These are phyloP conservation scores for Vanderwaltozyma polyspora DNA, from an alignment of 805 yeast genomes.

Conservation along the genomic window DNA sequence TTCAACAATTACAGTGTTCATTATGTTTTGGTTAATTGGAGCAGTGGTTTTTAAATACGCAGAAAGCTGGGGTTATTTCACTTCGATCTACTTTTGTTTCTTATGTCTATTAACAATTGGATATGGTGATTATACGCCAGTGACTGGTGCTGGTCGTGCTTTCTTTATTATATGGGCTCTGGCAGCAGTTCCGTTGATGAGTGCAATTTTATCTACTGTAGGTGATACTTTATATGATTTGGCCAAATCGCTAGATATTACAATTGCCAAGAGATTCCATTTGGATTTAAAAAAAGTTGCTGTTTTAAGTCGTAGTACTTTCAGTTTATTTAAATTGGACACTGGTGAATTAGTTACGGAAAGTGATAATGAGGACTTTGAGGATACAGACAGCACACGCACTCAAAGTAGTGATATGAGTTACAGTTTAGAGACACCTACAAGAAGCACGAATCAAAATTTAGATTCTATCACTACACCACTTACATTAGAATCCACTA, in stretches of 20 bases:
- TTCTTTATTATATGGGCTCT: slow-evolving; percentile 75
- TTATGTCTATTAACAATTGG: slow-evolving; percentile 73
- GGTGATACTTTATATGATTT: slow-evolving; percentile 39
- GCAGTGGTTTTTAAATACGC: slow-evolving; percentile 47
- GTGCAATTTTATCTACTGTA: slow-evolving; percentile 59
- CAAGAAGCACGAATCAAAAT: too few species aligned
- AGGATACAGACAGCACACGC: slow-evolving; percentile 1
- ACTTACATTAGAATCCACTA: neutral
- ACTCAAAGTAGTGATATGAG: slow-evolving; percentile 1
- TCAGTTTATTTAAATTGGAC: slow-evolving; percentile 2
- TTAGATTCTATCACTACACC: neutral
- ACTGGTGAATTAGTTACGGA: slow-evolving; percentile 4
- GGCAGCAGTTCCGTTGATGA: slow-evolving; percentile 79
- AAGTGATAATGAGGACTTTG: neutral
- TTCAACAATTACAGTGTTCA: slow-evolving; percentile 34
- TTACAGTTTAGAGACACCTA: neutral
- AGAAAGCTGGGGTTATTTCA: slow-evolving; percentile 66
- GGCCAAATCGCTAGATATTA: slow-evolving; percentile 14
- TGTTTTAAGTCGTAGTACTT: slow-evolving; percentile 2
- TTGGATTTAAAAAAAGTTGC: slow-evolving; percentile 7
- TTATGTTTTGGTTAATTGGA: slow-evolving; percentile 62
- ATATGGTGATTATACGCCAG: slow-evolving; percentile 67
- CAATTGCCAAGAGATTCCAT: slow-evolving; percentile 9
- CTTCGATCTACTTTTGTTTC: slow-evolving; percentile 65
- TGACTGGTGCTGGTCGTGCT: slow-evolving; percentile 51